A percentile compares a stretch with the other conserved stretches of the same genome.
Evolutionary conservation across 139 green algal genomes (phyloP).

Genomic region (Coelastrella sp.): DNA sequence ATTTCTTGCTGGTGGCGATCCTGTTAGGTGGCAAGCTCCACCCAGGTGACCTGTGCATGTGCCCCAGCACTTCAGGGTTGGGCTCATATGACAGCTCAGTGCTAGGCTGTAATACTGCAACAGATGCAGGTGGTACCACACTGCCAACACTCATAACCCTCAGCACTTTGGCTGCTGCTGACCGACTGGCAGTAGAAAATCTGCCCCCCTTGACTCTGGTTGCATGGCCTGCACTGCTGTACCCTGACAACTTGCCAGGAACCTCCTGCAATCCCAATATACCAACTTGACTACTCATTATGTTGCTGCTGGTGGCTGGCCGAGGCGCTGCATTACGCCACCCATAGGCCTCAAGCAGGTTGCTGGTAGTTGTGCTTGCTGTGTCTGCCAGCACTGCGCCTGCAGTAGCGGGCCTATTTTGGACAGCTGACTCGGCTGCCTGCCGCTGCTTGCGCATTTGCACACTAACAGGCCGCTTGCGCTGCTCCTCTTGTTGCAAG

Average conservation of each 20-base stretch:
- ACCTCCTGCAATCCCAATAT: constrained; percentile 6
- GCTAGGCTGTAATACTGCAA: constrained; percentile 28
- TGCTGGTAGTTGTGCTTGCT: background rate
- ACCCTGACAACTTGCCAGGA: background rate
- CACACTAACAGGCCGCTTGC: background rate
- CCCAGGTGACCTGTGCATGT: constrained; percentile 38
- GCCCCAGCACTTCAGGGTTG: constrained; percentile 2
- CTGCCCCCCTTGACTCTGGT: constrained; percentile 16
- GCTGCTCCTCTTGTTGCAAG: background rate
- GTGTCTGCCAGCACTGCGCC: background rate
- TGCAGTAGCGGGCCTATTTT: background rate
- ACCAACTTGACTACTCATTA: background rate
- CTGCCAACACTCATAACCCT: constrained; percentile 33
- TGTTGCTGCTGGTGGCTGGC: background rate
- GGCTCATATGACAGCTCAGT: constrained; percentile 38
- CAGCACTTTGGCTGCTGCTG: constrained; percentile 16
- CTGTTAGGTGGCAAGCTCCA: constrained; percentile 29
- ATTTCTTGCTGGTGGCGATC: constrained; percentile 21
- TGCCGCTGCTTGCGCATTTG: background rate
- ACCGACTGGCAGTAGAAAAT: constrained; percentile 6
- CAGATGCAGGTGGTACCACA: constrained; percentile 18
- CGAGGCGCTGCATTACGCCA: background rate
- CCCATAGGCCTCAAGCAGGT: background rate
- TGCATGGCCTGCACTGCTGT: constrained; percentile 17
- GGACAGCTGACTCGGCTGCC: background rate